A percentile compares a stretch with the other conserved stretches of the same genome.
phyloP scores from a whole-genome alignment of 2,329 filamentous ascomycete genomes.

The Ophiostoma sp. region DNA sequence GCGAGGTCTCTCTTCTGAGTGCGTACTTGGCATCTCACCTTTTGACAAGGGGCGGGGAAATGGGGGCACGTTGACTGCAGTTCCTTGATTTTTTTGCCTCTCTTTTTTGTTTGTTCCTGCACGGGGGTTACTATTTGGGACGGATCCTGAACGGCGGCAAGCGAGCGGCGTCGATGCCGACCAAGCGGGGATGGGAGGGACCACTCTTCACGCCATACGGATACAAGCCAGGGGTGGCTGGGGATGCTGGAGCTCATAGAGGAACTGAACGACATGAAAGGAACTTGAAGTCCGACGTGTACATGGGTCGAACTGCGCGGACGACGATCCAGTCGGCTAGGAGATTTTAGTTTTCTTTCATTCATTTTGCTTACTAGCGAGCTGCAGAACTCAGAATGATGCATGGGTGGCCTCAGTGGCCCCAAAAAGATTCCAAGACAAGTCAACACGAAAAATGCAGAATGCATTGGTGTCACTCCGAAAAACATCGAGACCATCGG shows the following conservation, averaged over 20 bases:
- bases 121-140: background rate
- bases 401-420: background rate
- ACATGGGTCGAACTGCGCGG: background rate
- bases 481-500: background rate
- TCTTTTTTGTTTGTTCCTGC: background rate
- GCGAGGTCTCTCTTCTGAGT: background rate
- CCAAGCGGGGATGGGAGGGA: background rate
- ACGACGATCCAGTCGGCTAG: background rate
- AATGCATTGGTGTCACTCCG: background rate
- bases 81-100: constrained; percentile 6
- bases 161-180: background rate
- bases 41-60: background rate
- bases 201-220: background rate
- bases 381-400: background rate
- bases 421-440: background rate
- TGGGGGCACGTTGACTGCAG: background rate
- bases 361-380: background rate
- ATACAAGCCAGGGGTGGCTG: background rate
- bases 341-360: background rate
- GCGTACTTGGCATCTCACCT: background rate
- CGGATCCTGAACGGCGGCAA: background rate
- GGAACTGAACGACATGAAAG: background rate
- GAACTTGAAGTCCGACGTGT: background rate
- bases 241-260: background rate
- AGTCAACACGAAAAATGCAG: background rate